Base-by-base conservation (phyloP, 140 eudicot species). In the Ambrosia hybrid region DNA sequence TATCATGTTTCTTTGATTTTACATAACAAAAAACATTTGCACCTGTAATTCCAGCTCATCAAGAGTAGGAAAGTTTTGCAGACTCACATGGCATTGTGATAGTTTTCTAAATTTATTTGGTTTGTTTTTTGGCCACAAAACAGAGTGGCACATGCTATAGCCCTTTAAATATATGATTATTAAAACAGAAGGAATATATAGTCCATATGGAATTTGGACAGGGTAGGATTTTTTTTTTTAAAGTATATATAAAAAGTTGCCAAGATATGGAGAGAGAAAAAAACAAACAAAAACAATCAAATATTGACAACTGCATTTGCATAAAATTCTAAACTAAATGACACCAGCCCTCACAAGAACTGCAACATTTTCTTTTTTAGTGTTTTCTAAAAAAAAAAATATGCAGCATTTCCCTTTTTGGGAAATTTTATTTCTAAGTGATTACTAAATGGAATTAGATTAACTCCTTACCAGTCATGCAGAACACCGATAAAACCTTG, bases 401-500 rank as follows among this genome's bases (percentile, higher is more conserved):
- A 55, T 33, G 57, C 68, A n/a, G 57, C 72, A 17, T 67, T 26
- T 56, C 17, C 61, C 6, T 67, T 30, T 67, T 53, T 9, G 57
- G 39, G 1, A 36, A 58, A 16, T 21, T 21, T 21, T 73, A 38
- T 30, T 33, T 13, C 63, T 34, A 15, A 74, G 12, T 17, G 11
- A 39, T 65, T 36, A 26, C 36, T 14, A 46, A 48, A 34, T 21
- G 26, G 63, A 37, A 58, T 75, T 14, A 57, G 17, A 58, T 15
- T 60, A 68, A 49, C 8, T 70, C n/a, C 81, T 80, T 85, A 93
- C 98, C 98, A 93, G 76, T 93, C 83, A 84, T 93, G 98, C 82
- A 85, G 68, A 69, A 89, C 88, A 61, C 98, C 96, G 0, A 95
- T 87, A 65, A 87, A 87, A 77, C 98, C 96, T 85, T 80, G 98